phyloP scores from a whole-genome alignment of 129 eudicot species.

The Lactuca sativa region DNA sequence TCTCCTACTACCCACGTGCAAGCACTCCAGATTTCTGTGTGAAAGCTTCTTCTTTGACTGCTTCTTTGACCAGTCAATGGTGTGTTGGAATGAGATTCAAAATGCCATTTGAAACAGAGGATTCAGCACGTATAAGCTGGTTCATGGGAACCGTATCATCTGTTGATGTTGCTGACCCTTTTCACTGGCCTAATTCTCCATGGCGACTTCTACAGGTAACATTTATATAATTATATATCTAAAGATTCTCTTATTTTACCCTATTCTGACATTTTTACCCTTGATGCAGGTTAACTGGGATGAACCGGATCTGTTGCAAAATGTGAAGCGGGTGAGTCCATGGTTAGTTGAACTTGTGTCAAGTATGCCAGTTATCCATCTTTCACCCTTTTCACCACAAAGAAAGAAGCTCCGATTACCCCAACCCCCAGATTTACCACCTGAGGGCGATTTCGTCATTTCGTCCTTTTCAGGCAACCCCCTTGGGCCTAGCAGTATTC shows the following conservation, averaged over 20 bases:
- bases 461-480: conserved; percentile 70
- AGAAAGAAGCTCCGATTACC: conserved; percentile 71
- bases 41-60: conserved; percentile 60
- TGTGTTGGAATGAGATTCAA: conserved; percentile 87
- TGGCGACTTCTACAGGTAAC: conserved; percentile 91
- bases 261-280: not conserved
- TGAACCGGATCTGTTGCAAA: conserved; percentile 82
- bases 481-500: conserved; percentile 57
- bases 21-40: conserved; percentile 85
- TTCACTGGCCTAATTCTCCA: conserved; percentile 93
- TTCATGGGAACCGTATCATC: conserved; percentile 81
- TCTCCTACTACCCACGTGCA: conserved; percentile 75
- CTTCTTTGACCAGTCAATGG: conserved; percentile 77
- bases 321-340: conserved; percentile 89
- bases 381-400: conserved; percentile 77
- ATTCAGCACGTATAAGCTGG: conserved; percentile 85
- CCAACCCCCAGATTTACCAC: conserved; percentile 55
- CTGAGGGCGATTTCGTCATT: conserved; percentile 35
- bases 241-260: not conserved
- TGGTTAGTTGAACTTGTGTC: conserved; percentile 86
- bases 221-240: not conserved
- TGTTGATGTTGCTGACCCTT: conserved; percentile 78
- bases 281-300: conserved; percentile 76
- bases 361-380: conserved; percentile 61
- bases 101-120: conserved; percentile 94